Evolutionary conservation across 352 stramenopile species (phyloP).

Genomic region (Phytophthora tubulina): DNA sequence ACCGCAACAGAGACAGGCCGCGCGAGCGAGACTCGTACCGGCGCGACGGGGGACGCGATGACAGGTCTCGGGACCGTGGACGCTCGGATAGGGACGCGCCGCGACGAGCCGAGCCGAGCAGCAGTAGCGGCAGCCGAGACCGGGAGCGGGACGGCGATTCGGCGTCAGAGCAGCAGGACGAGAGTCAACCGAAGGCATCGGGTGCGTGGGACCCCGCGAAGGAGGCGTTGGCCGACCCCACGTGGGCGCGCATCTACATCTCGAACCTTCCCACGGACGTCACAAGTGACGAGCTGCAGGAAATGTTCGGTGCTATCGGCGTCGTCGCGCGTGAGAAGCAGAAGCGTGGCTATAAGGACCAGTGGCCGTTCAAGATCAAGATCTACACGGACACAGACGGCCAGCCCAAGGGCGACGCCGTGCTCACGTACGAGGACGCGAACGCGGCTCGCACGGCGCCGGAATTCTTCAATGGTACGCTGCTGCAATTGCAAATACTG

Average conservation of each 20-base stretch:
- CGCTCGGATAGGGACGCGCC: constrained; percentile 48
- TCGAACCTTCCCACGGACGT: constrained; percentile 82
- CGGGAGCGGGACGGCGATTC: constrained; percentile 43
- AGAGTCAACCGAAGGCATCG: constrained; percentile 46
- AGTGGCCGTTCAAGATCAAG: constrained; percentile 93
- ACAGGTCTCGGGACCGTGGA: constrained; percentile 42
- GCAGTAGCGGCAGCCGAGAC: constrained; percentile 38
- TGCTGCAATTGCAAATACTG: constrained; percentile 19
- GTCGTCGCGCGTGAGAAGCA: constrained; percentile 88
- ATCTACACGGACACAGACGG: constrained; percentile 85
- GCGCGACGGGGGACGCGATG: constrained; percentile 28
- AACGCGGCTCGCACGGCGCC: constrained; percentile 85
- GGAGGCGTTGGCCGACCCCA: constrained; percentile 82
- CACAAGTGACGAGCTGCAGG: constrained; percentile 84
- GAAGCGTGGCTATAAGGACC: constrained; percentile 89
- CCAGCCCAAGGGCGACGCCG: constrained; percentile 82
- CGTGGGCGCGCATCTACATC: constrained; percentile 90
- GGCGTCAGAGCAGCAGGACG: constrained; percentile 25
- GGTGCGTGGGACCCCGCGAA: constrained; percentile 77
- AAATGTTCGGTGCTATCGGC: constrained; percentile 88
- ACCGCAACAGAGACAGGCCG: constrained; percentile 34
- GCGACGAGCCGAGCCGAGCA: constrained; percentile 40
- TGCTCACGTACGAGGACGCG: constrained; percentile 88
- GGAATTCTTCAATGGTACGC: constrained; percentile 84
- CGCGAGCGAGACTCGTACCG: constrained; percentile 53